A percentile compares a stretch with the other conserved stretches of the same genome.
phyloP scores from a whole-genome alignment of 495 filamentous ascomycete species.

The Evernia prunastri region DNA sequence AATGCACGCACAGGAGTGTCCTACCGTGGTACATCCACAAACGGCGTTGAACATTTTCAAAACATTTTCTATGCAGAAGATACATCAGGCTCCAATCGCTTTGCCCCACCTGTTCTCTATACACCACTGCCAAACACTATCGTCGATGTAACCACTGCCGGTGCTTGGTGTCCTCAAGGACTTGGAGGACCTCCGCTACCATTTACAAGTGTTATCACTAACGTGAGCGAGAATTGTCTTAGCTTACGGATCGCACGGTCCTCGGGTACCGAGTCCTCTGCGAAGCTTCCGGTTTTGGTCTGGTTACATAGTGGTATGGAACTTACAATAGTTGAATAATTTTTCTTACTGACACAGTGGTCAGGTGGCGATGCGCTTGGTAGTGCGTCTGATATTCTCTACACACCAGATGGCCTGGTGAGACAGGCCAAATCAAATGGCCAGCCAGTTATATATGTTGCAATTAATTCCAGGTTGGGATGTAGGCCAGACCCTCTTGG shows the following conservation, averaged over 20 bases:
- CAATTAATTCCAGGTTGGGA: conserved; percentile 41
- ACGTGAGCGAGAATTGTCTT: conserved; percentile 40
- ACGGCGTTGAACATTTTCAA: neutral
- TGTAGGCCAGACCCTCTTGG: conserved; percentile 30
- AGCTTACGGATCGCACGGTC: conserved; percentile 36
- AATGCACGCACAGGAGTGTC: neutral
- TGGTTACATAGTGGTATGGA: conserved; percentile 33
- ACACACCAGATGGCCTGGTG: conserved; percentile 38
- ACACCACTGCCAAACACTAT: conserved; percentile 27
- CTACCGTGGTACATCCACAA: neutral
- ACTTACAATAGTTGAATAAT: too few species aligned
- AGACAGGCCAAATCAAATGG: conserved; percentile 33
- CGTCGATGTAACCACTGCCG: conserved; percentile 36
- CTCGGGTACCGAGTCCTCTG: conserved; percentile 15
- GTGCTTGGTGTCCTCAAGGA: conserved; percentile 40
- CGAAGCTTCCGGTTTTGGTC: conserved; percentile 35
- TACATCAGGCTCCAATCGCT: neutral
- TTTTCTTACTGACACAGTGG: conserved; percentile 6
- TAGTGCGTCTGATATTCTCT: conserved; percentile 34
- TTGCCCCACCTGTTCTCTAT: neutral
- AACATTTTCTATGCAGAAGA: neutral
- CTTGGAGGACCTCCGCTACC: conserved; percentile 28
- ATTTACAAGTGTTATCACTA: conserved; percentile 31
- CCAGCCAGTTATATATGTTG: conserved; percentile 37
- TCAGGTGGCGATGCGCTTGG: conserved; percentile 35